These are phyloP conservation scores for Phellinidium pouzarii DNA, from an alignment of 1,284 basidiomycete species.

Conservation along the genomic window DNA sequence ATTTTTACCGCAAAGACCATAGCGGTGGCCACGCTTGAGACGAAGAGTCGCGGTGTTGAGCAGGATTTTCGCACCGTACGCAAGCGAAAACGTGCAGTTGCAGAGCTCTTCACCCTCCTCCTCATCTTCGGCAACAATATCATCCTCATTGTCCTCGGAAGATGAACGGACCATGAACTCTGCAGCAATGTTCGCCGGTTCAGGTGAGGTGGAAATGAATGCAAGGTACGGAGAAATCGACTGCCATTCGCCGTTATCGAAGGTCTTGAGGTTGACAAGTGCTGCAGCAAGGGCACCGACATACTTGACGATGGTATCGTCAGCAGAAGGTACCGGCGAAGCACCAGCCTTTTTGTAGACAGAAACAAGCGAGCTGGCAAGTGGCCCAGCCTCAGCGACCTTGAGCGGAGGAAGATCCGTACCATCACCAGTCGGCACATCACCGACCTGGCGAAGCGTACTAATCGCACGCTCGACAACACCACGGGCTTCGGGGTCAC, in stretches of 20 bases:
- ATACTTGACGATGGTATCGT: slow-evolving; percentile 64
- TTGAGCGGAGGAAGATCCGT: slow-evolving; percentile 84
- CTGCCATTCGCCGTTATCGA: slow-evolving; percentile 86
- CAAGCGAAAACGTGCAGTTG: slow-evolving; percentile 97
- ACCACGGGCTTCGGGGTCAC: slow-evolving; percentile 92
- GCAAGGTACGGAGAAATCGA: slow-evolving; percentile 72
- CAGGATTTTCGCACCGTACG: slow-evolving; percentile 97
- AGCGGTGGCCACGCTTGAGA: slow-evolving; percentile 97
- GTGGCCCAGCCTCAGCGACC: slow-evolving; percentile 60
- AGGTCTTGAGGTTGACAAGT: slow-evolving; percentile 88
- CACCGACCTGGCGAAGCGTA: slow-evolving; percentile 89
- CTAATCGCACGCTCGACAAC: slow-evolving; percentile 86
- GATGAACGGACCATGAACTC: slow-evolving; percentile 90
- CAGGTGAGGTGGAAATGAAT: slow-evolving; percentile 60
- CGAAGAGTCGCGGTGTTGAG: slow-evolving; percentile 94
- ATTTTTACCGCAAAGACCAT: slow-evolving; percentile 97
- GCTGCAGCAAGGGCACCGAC: slow-evolving; percentile 75
- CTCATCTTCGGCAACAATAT: slow-evolving; percentile 75
- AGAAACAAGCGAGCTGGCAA: slow-evolving; percentile 58
- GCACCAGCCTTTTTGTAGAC: slow-evolving; percentile 83
- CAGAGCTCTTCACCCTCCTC: slow-evolving; percentile 97
- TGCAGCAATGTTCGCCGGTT: slow-evolving; percentile 63
- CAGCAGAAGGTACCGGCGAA: slow-evolving; percentile 44
- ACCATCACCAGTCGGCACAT: slow-evolving; percentile 82
- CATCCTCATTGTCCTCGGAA: slow-evolving; percentile 68